Conservation (phyloP, 768 basidiomycete genomes). For the Lyophyllum decastes region DNA sequence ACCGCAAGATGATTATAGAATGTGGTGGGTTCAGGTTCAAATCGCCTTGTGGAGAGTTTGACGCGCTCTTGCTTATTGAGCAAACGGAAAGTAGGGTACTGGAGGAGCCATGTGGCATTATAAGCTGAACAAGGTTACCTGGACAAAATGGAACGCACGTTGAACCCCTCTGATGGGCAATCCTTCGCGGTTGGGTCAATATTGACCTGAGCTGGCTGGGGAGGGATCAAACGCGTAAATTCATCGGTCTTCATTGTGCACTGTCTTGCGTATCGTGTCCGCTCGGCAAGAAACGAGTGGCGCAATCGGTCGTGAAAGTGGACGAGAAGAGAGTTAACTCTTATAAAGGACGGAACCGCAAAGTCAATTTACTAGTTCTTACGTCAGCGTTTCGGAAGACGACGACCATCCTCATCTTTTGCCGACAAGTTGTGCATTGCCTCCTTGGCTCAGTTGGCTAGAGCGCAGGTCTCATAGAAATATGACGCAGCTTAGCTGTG, state of each 20-base stretch:
- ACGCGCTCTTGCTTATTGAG: slow-evolving; percentile 67
- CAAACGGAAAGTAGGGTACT: slow-evolving; percentile 53
- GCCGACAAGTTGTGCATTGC: not conserved
- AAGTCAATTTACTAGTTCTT: no score
- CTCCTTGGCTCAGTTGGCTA: slow-evolving; percentile 36
- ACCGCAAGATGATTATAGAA: slow-evolving; percentile 55
- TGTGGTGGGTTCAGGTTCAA: slow-evolving; percentile 44
- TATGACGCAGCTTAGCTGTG: slow-evolving; percentile 22
- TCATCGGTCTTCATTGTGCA: slow-evolving; percentile 27
- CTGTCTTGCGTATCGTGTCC: not conserved
- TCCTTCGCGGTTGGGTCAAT: slow-evolving; percentile 39
- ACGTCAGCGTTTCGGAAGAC: not conserved
- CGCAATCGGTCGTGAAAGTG: not conserved
- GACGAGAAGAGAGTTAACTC: no score
- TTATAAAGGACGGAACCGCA: no score
- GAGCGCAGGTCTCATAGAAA: slow-evolving; percentile 33
- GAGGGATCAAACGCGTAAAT: slow-evolving; percentile 38
- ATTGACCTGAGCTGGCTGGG: slow-evolving; percentile 35
- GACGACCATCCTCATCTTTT: not conserved
- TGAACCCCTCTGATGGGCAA: slow-evolving; percentile 45
- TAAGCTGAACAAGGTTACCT: not conserved
- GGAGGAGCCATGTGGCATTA: slow-evolving; percentile 4
- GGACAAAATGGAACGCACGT: slow-evolving; percentile 30
- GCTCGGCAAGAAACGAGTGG: not conserved
- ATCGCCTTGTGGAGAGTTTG: slow-evolving; percentile 53